Percentiles rank a stretch among this genome's conserved stretches.
Evolutionary conservation across 1,284 basidiomycete genomes (phyloP).

Genomic region (Chondrostereum purpureum): DNA sequence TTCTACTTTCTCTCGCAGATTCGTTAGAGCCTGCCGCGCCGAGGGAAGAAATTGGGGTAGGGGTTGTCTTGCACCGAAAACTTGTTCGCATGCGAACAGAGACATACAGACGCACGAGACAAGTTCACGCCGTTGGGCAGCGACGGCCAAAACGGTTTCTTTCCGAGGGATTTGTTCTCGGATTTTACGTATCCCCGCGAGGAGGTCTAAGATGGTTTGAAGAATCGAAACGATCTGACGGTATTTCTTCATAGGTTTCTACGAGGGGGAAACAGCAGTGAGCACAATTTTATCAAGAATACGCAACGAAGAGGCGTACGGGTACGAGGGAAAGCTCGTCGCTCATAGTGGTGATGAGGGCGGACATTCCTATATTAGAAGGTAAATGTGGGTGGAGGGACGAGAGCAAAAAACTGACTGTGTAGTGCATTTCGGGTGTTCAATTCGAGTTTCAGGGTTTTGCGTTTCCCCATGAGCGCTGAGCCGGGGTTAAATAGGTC

Average conservation of each 20-base stretch:
- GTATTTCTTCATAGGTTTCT: conserved; percentile 47
- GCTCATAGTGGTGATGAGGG: conserved; percentile 37
- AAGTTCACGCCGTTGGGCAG: conserved; percentile 39
- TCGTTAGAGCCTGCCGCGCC: conserved; percentile 31
- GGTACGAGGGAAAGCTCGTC: conserved; percentile 45
- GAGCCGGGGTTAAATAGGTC: conserved; percentile 31
- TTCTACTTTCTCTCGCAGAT: conserved; percentile 31
- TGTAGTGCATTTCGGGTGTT: conserved; percentile 35
- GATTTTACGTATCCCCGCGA: conserved; percentile 42
- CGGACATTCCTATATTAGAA: conserved; percentile 21
- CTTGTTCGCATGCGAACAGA: conserved; percentile 45
- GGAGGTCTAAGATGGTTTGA: conserved; percentile 38
- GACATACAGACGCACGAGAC: conserved; percentile 44
- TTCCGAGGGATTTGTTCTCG: conserved; percentile 42
- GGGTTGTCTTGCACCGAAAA: conserved; percentile 39
- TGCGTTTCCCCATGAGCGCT: conserved; percentile 27
- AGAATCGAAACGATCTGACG: conserved; percentile 31
- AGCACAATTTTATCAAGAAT: not conserved
- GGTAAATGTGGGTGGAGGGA: not conserved
- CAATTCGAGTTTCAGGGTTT: conserved; percentile 35
- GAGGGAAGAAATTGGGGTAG: conserved; percentile 41
- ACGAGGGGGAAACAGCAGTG: not conserved
- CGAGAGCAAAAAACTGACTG: conserved; percentile 17
- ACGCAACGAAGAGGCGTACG: conserved; percentile 22
- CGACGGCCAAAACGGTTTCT: conserved; percentile 35